Base-by-base conservation (phyloP, 139 green algal species). In the Chlorella sorokiniana region DNA sequence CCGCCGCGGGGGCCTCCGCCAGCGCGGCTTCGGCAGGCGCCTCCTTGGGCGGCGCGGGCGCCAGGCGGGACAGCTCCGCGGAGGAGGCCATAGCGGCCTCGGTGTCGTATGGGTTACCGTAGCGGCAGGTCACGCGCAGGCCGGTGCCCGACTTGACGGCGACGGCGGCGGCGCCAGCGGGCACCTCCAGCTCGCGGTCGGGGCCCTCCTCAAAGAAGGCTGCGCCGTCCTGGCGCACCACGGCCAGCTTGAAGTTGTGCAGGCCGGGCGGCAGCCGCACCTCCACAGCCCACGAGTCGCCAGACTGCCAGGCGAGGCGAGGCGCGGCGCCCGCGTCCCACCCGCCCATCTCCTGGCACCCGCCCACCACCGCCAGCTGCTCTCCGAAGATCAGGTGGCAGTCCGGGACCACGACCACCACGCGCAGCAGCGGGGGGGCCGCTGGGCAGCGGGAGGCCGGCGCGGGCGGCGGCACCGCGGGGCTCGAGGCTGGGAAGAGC, bases 361-460 rank as follows among this genome's bases (percentile, higher is more conserved):
- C 29, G 14, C 59, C 59, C 2, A 37, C 29, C 59, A 67, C 27
- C 18, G 37, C 27, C 20, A 67, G 59, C 59, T 67, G 59, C 59
- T 67, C 59, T 8, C 59, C 59, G 59, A 67, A 67, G 37, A 67
- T 67, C 20, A 67, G 59, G 59, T 29, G 59, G 59, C 59, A 67
- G 18, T 67, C 59, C 3, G 59, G 59, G 18, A 67, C 59, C 9
- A 18, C 8, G 18, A 67, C 4, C 59, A 37, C 59, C 20, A 67
- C 59, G 27, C 59, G 59, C 59, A 67, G 59, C 59, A 67, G 59
- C 59, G 59, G 59, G n/a, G n/a, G n/a, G n/a, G n/a, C 59, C 27
- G 59, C 59, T 25, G 59, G 59, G 27, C 59, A 29, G 8, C 59
- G 25, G 59, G 59, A 4, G 9, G 16, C 25, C 54, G 54, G 25